Base-by-base conservation (phyloP, 768 basidiomycete genomes). In the Suillus alpinus region DNA sequence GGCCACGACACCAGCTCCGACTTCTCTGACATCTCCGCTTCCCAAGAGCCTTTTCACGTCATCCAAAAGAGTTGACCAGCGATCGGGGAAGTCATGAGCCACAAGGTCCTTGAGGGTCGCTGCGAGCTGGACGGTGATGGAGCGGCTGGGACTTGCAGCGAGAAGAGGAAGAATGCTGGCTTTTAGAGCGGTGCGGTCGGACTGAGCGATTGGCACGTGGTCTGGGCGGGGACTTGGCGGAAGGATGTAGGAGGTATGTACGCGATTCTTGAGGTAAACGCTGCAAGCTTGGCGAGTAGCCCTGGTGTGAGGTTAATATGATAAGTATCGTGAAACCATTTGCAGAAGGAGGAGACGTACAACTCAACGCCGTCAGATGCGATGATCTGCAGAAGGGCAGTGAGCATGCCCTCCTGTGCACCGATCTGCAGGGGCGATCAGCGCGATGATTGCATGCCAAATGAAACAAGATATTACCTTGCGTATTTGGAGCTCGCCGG, bases 191-290 rank as follows among this genome's bases (percentile, higher is more conserved):
- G 32, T 83, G 57, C 88, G 85, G 75, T 95, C 94, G 2, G 87
- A 82, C 34, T 74, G 68, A 2, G 83, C 76, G 71, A 95, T 88
- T 57, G 85, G 79, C 34, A 74, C 74, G 50, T 83, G 83, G 69
- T 93, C 89, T 0, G 87, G 79, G 34, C 86, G 83, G 56, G 81
- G 71, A 34, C 59, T 60, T 37, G 63, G 57, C 47, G 57, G 53
- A 67, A 85, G 67, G 63, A 80, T 71, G 70, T 94, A 95, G 20
- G 81, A 81, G 6, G 80, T 79, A 59, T 84, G 82, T 62, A 95
- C 85, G 67, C 94, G 89, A 73, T 96, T 96, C 76, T 96, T 96
- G 68, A 95, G 80, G 83, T 89, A 96, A 23, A 96, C 91, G 14
- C 89, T 82, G 65, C 89, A 88, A 0, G 94, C 89, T 68, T 94